Evolutionary conservation across 2,329 filamentous ascomycete genomes (phyloP).

Genomic region (Penicillium griseofulvum): DNA sequence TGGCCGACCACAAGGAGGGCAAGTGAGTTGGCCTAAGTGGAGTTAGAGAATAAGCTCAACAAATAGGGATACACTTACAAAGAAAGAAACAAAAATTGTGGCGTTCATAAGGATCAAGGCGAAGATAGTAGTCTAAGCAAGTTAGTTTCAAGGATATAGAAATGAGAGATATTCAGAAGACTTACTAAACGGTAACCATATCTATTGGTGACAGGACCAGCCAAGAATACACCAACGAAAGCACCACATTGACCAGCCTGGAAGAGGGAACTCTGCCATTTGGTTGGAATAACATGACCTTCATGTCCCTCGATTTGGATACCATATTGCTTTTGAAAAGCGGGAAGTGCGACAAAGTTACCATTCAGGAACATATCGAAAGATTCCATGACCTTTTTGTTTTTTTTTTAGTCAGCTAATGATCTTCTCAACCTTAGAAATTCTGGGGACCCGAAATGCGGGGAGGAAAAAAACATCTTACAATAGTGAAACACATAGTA

Average conservation of each 20-base stretch:
- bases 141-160: no score
- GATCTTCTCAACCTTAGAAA: background rate
- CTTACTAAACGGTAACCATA: constrained; percentile 56
- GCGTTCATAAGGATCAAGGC: constrained; percentile 58
- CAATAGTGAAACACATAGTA: constrained; percentile 52
- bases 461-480: constrained; percentile 19
- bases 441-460: background rate
- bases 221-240: constrained; percentile 58
- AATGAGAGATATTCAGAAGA: no score
- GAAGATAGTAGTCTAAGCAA: constrained; percentile 47
- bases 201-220: constrained; percentile 58
- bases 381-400: constrained; percentile 55
- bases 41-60: background rate
- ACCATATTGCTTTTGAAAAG: constrained; percentile 43
- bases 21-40: constrained; percentile 39
- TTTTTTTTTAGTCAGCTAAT: background rate
- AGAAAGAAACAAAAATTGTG: constrained; percentile 62
- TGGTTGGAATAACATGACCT: constrained; percentile 37
- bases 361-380: constrained; percentile 52
- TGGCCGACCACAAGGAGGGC: constrained; percentile 38
- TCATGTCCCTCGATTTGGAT: constrained; percentile 16
- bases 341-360: constrained; percentile 46
- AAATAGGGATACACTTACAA: constrained; percentile 35
- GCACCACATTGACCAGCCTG: constrained; percentile 58
- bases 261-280: constrained; percentile 57